Percentiles rank a stretch among this genome's conserved stretches.
phyloP scores from a whole-genome alignment of 2,329 filamentous ascomycete genomes.

The Trichoderma harzianum region DNA sequence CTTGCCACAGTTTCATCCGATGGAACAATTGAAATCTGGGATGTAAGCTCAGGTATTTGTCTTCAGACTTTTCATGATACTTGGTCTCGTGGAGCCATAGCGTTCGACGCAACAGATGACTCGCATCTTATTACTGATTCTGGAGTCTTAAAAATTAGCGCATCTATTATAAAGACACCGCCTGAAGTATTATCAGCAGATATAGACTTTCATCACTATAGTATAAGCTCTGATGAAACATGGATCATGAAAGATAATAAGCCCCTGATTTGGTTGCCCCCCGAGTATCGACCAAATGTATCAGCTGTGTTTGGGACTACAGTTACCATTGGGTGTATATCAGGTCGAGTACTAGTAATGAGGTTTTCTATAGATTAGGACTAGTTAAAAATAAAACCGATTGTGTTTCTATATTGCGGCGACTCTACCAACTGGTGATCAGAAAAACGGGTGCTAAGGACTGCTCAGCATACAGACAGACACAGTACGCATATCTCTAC shows the following conservation, averaged over 20 bases:
- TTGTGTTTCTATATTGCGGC: not conserved
- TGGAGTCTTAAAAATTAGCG: not conserved
- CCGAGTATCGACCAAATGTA: conserved; percentile 15
- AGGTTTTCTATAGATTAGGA: not conserved
- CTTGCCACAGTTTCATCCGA: not conserved
- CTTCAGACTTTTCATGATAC: not conserved
- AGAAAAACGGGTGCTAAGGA: not conserved
- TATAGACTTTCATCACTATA: not conserved
- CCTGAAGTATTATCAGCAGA: not conserved
- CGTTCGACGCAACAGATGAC: not conserved
- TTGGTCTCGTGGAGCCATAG: not conserved
- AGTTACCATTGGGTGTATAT: not conserved
- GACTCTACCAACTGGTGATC: not conserved
- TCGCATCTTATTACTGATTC: not conserved
- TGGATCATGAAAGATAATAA: conserved; percentile 8
- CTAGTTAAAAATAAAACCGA: not conserved
- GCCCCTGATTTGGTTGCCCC: conserved; percentile 19
- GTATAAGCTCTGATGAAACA: not conserved
- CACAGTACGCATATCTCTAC: not conserved
- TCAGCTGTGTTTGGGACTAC: not conserved
- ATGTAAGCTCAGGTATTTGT: not conserved
- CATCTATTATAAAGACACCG: not conserved
- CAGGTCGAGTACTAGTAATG: not conserved
- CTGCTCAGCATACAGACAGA: not conserved
- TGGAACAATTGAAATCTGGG: not conserved